Percentiles rank a stretch among this genome's conserved stretches.
Evolutionary conservation across 176 grass and related monocot genomes (phyloP).

Genomic region (Aegilops speltoides): DNA sequence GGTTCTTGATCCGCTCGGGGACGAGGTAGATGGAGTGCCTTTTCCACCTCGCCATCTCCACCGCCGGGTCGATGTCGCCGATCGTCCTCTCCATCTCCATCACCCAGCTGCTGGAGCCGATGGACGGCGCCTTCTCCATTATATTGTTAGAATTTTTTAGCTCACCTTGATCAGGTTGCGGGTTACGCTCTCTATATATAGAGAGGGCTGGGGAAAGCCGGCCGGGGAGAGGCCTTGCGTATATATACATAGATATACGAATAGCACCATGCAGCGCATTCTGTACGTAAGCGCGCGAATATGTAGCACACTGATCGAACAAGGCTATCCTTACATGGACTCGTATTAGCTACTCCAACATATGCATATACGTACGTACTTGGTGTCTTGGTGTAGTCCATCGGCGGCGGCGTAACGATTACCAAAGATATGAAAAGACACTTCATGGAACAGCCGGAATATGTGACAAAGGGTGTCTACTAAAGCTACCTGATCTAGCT

Average conservation of each 20-base stretch:
- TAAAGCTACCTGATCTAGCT: neutral
- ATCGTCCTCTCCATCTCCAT: slow-evolving; percentile 16
- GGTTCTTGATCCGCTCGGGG: slow-evolving; percentile 32
- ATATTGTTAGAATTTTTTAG: no score
- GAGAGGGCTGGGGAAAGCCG: no score
- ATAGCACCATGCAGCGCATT: no score
- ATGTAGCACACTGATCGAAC: no score
- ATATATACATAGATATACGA: no score
- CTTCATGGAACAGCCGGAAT: neutral
- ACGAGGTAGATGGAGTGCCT: slow-evolving; percentile 38
- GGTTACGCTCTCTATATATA: neutral
- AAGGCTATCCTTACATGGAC: neutral
- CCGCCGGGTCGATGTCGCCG: neutral
- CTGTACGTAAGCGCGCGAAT: no score
- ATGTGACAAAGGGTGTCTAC: neutral
- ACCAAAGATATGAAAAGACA: neutral
- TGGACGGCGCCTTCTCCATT: neutral
- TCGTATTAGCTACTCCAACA: neutral
- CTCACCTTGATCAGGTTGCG: neutral
- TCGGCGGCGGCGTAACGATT: neutral
- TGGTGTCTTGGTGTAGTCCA: neutral
- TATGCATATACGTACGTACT: neutral
- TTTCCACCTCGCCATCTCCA: slow-evolving; percentile 32
- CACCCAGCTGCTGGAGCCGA: slow-evolving; percentile 22
- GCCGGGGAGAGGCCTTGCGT: no score